Base-by-base conservation (phyloP, 345 rosid species). In the Aegle marmelos region DNA sequence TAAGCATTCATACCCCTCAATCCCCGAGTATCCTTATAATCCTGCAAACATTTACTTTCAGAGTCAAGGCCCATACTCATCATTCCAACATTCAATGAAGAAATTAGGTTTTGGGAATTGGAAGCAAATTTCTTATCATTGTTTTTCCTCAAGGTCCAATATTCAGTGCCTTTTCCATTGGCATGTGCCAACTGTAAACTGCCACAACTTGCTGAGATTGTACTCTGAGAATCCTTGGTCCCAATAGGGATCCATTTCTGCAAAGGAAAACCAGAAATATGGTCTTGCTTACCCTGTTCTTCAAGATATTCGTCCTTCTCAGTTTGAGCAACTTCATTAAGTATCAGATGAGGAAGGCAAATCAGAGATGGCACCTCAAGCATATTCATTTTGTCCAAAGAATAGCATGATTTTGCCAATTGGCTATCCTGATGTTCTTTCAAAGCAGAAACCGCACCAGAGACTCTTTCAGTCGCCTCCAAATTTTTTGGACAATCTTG, bases 211-310 rank as follows among this genome's bases (percentile, higher is more conserved):
- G 33, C 62, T 54, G 76, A 63, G 69, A 60, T 70, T 53, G 79
- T 63, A 27, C 30, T 37, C 30, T 45, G 82, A 68, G 72, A 76
- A 77, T 76, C 79, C 74, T 79, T 85, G 60, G 48, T 56, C 61
- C 86, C 85, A 61, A 84, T 73, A 22, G 90, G 92, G 73, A 89
- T 81, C 90, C 92, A 87, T 76, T 87, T 87, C 87, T 78, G 87
- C 58, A 78, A 17, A 65, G 78, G 2, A 22, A 89, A 81, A 17
- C 81, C 89, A 78, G 86, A 79, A 79, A 72, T 68, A 72, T 60
- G 74, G 78, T 70, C 84, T 71, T 84, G 84, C 83, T 80, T 87
- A 73, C 80, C 72, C 36, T 37, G 50, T 72, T 85, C 89, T n/a
- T 74, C 48, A 36, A 64, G 56, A 59, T 78, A 54, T 70, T 45